Base-by-base conservation (phyloP, 306 rosid genomes). In the Cyamopsis tetragonoloba region DNA sequence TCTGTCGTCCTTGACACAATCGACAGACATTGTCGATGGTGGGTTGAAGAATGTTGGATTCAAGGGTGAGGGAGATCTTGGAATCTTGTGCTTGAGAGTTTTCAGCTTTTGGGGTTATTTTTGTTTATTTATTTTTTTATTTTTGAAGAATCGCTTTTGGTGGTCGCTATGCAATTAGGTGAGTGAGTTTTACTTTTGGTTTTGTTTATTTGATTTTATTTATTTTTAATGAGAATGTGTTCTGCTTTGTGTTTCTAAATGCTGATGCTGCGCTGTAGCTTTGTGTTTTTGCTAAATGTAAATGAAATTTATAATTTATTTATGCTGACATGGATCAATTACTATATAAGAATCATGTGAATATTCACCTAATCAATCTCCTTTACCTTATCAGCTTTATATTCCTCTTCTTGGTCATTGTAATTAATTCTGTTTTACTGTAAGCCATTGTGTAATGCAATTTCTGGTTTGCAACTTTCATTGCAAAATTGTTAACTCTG, bases 91-190 rank as follows among this genome's bases (percentile, higher is more conserved):
- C 44, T 72, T 76, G 18, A 59, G 18, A 57, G 56, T 71, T 79
- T 73, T 67, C 74, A 13, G 62, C 68, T 77, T 61, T 67, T 72
- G 66, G 66, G 50, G n/a, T n/a, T n/a, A n/a, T n/a, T n/a, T n/a
- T n/a, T n/a, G n/a, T n/a, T n/a, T n/a, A n/a, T n/a, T n/a, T n/a
- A n/a, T n/a, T n/a, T n/a, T n/a, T n/a, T n/a, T 68, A 11, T 61
- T 65, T 31, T 44, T 47, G 20, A 72, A 42, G 20, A 20, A 62
- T 32, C 17, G 6, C n/a, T n/a, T 6, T 74, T 57, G 53, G 48
- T 37, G 73, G 65, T 82, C 81, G 73, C 72, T 6, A 86, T 86
- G 92, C 81, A 82, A 70, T 71, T 73, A 57, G 92, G 86, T 86
- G 54, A 62, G 86, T 86, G 54, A 62, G 58, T 66, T 49, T 31